Conservation (phyloP, 2,329 filamentous ascomycete species). For the Cladosporium sp. region DNA sequence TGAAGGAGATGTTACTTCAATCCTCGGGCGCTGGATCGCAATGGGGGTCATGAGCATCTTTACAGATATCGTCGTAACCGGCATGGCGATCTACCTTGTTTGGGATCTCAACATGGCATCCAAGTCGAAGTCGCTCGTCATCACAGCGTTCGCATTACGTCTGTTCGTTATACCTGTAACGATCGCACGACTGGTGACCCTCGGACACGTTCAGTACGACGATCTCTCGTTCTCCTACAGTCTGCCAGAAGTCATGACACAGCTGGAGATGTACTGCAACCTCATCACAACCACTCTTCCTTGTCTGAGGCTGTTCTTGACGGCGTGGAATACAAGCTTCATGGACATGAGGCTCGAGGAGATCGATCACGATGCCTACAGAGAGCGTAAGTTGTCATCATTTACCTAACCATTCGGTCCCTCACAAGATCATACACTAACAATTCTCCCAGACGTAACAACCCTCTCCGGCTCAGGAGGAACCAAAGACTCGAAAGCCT, state of each 20-base stretch:
- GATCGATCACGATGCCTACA: conserved; percentile 14
- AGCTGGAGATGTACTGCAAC: conserved; percentile 26
- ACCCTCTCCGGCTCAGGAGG: conserved; percentile 3
- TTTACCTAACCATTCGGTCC: neutral
- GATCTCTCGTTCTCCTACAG: conserved; percentile 22
- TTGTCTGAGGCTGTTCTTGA: conserved; percentile 26
- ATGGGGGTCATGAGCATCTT: conserved; percentile 15
- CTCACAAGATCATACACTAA: neutral
- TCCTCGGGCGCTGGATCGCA: conserved; percentile 11
- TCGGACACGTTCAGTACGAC: conserved; percentile 14
- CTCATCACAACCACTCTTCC: conserved; percentile 26
- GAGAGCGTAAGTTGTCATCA: conserved; percentile 12
- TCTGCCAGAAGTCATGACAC: conserved; percentile 20
- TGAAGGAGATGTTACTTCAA: neutral
- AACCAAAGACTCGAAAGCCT: neutral
- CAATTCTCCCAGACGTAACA: neutral
- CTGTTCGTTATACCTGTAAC: conserved; percentile 21
- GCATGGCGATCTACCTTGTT: conserved; percentile 20
- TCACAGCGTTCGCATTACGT: conserved; percentile 23
- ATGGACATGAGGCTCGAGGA: conserved; percentile 19
- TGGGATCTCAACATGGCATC: conserved; percentile 22
- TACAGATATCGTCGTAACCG: conserved; percentile 18
- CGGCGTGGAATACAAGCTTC: conserved; percentile 25
- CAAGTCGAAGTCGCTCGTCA: conserved; percentile 21
- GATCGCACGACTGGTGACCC: conserved; percentile 18